Evolutionary conservation across 208 protist genomes (phyloP).

Genomic region (Acanthamoeba royreba): DNA sequence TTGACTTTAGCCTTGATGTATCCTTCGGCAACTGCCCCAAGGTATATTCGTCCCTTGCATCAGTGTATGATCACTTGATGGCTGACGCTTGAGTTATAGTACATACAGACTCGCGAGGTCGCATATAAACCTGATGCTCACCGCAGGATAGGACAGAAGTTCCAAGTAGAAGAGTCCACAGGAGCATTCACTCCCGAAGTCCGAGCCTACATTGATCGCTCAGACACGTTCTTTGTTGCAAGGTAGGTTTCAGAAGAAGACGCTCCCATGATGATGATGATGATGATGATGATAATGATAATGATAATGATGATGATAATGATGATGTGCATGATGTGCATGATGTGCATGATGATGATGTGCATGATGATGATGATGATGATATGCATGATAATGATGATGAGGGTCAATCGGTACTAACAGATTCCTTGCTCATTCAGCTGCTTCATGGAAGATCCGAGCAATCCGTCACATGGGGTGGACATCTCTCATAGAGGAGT

Average conservation of each 20-base stretch:
- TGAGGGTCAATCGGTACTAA: no score
- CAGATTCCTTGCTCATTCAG: no score
- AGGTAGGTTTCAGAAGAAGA: background rate
- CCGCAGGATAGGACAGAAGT: background rate
- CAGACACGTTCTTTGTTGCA: background rate
- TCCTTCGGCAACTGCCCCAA: constrained; percentile 35
- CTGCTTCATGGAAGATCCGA: background rate
- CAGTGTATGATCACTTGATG: background rate
- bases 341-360: background rate
- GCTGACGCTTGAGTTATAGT: background rate
- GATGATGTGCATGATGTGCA: background rate
- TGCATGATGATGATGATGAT: background rate
- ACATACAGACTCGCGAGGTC: background rate
- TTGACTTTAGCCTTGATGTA: background rate
- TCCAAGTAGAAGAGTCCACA: background rate
- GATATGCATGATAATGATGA: background rate
- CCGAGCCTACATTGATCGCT: background rate
- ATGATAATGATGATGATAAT: background rate
- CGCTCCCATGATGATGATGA: background rate
- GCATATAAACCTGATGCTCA: background rate
- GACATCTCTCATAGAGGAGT: background rate
- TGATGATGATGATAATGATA: background rate
- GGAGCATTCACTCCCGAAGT: background rate
- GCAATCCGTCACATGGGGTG: background rate
- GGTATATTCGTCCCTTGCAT: background rate